These are phyloP conservation scores for Butyriboletus loyo DNA, from an alignment of 768 basidiomycete genomes.

Conservation along the genomic window DNA sequence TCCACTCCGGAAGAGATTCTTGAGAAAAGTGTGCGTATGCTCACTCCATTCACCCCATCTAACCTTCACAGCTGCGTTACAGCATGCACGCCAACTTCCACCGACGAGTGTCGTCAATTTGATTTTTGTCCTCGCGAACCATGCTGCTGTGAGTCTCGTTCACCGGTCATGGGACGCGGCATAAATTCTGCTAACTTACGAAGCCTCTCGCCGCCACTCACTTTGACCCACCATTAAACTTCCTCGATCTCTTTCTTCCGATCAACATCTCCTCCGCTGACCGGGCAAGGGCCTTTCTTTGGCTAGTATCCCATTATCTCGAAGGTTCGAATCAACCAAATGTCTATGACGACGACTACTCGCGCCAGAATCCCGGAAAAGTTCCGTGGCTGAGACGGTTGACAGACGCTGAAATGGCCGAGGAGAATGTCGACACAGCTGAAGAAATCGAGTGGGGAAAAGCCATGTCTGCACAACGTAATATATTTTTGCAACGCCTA, in stretches of 20 bases:
- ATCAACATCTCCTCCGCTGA: constrained; percentile 66
- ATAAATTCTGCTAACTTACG: constrained; percentile 5
- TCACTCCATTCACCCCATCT: neutral
- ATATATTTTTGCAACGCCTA: constrained; percentile 66
- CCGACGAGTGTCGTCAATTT: constrained; percentile 86
- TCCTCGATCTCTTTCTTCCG: constrained; percentile 83
- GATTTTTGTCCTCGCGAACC: constrained; percentile 78
- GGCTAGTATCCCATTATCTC: constrained; percentile 80
- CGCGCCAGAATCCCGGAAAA: constrained; percentile 54
- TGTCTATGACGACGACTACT: constrained; percentile 71
- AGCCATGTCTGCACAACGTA: constrained; percentile 69
- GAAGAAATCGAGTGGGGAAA: constrained; percentile 79
- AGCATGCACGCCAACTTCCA: constrained; percentile 63
- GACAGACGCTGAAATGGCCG: constrained; percentile 48
- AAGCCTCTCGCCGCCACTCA: constrained; percentile 64
- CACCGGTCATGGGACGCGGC: constrained; percentile 1
- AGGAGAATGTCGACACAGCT: constrained; percentile 74
- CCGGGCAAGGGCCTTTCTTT: constrained; percentile 77
- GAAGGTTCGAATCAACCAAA: constrained; percentile 63
- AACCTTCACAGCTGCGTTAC: constrained; percentile 3
- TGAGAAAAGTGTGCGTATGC: constrained; percentile 53
- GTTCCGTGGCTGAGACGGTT: constrained; percentile 60
- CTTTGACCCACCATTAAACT: constrained; percentile 72
- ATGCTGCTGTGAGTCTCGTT: constrained; percentile 58
- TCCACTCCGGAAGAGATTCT: constrained; percentile 75